phyloP scores from a whole-genome alignment of 352 stramenopile species.

The Phytophthora parvispora region DNA sequence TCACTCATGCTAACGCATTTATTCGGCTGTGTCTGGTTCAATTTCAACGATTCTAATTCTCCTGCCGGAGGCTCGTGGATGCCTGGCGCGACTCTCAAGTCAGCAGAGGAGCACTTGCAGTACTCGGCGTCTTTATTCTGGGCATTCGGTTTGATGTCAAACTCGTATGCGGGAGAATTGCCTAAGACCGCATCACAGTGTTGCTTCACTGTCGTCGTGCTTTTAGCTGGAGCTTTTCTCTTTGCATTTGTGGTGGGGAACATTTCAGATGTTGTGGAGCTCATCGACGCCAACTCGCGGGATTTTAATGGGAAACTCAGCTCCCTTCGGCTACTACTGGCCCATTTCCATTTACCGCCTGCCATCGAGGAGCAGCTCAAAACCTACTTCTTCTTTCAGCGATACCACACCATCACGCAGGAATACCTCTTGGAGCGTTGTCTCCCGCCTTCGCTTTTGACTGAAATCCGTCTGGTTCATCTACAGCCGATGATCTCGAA shows the following conservation, averaged over 20 bases:
- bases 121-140: conserved; percentile 65
- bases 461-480: conserved; percentile 65
- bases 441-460: conserved; percentile 61
- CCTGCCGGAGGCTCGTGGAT: conserved; percentile 4
- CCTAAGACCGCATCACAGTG: conserved; percentile 53
- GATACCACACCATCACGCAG: conserved; percentile 70
- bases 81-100: conserved; percentile 9
- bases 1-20: conserved; percentile 55
- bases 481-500: conserved; percentile 70
- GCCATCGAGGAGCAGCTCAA: conserved; percentile 67
- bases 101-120: conserved; percentile 18
- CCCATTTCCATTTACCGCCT: conserved; percentile 58
- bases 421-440: conserved; percentile 60
- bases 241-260: conserved; percentile 74
- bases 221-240: conserved; percentile 52
- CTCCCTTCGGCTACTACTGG: conserved; percentile 60
- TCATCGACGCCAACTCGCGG: conserved; percentile 59
- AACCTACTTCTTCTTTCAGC: conserved; percentile 76
- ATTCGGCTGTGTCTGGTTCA: conserved; percentile 73
- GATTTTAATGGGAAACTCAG: conserved; percentile 70
- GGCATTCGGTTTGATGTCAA: conserved; percentile 67
- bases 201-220: conserved; percentile 56
- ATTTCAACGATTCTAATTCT: conserved; percentile 41
- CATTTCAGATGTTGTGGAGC: conserved; percentile 63
- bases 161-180: conserved; percentile 48